These are phyloP conservation scores for Hypoxylon lienhwacheense DNA, from an alignment of 495 filamentous ascomycete species.

Conservation along the genomic window DNA sequence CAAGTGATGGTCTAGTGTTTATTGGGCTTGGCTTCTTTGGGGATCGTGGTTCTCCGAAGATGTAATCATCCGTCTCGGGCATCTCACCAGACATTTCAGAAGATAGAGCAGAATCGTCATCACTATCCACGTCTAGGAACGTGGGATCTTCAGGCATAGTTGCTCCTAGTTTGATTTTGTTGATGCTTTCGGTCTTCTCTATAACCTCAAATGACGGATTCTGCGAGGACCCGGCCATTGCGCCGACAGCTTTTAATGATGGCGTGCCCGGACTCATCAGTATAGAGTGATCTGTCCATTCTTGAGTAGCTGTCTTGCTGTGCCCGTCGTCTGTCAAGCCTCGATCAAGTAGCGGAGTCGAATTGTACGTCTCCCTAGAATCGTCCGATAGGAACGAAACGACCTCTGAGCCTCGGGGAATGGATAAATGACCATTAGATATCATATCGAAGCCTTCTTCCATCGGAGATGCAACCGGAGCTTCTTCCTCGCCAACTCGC, in stretches of 20 bases:
- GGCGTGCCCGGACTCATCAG: conserved; percentile 43
- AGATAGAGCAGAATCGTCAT: conserved; percentile 73
- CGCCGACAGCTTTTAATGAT: conserved; percentile 37
- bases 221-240: conserved; percentile 28
- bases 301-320: conserved; percentile 43
- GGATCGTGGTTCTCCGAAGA: conserved; percentile 34
- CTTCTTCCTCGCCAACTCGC: conserved; percentile 47
- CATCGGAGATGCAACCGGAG: conserved; percentile 21
- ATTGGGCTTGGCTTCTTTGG: conserved; percentile 33
- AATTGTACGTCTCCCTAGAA: conserved; percentile 66
- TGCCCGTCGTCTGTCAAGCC: conserved; percentile 63
- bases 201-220: conserved; percentile 54
- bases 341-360: conserved; percentile 74
- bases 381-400: conserved; percentile 54
- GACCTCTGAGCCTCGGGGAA: conserved; percentile 37
- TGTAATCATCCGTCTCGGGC: conserved; percentile 53
- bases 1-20: conserved; percentile 39
- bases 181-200: conserved; percentile 49
- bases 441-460: conserved; percentile 17
- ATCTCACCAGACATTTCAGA: conserved; percentile 77
- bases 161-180: conserved; percentile 38
- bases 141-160: conserved; percentile 51
- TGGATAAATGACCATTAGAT: conserved; percentile 11
- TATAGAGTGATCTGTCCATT: conserved; percentile 53
- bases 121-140: conserved; percentile 68